Conservation (phyloP, 257 asterid genomes). For the Capsicum rhomboideum region DNA sequence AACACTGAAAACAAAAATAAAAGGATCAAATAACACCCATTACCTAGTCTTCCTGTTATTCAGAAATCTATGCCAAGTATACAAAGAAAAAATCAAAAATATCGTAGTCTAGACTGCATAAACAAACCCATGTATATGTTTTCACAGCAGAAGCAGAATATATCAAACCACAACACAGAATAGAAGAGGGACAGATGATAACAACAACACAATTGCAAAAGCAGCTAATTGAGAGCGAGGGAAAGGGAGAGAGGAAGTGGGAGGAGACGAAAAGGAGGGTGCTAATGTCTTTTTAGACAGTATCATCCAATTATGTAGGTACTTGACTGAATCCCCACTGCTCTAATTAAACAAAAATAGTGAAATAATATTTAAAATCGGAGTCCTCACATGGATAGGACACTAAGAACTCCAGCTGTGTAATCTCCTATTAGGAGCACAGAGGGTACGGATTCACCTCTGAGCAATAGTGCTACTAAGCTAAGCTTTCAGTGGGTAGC, state of each 20-base stretch:
- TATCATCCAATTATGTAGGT: not conserved
- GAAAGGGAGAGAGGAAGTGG: not conserved
- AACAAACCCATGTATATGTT: not conserved
- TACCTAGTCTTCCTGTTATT: not conserved
- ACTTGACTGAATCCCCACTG: not conserved
- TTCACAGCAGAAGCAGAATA: not conserved
- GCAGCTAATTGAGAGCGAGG: not conserved
- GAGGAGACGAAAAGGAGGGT: not conserved
- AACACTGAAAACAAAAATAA: slow-evolving; percentile 1
- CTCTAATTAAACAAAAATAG: not conserved
- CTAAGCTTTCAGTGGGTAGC: not conserved
- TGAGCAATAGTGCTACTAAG: not conserved
- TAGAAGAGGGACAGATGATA: not conserved
- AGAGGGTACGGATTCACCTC: not conserved
- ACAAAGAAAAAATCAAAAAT: not conserved
- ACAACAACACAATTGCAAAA: not conserved
- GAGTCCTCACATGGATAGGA: not conserved
- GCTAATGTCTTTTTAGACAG: not conserved
- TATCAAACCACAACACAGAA: not conserved
- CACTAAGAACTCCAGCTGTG: not conserved
- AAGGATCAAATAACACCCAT: not conserved
- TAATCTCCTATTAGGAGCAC: not conserved
- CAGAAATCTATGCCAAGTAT: not conserved
- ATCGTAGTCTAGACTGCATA: not conserved
- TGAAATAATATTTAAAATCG: not conserved